A percentile compares a stretch with the other conserved stretches of the same genome.
These are phyloP conservation scores for Tubosaeta sp. DNA, from an alignment of 768 basidiomycete species.

Conservation along the genomic window DNA sequence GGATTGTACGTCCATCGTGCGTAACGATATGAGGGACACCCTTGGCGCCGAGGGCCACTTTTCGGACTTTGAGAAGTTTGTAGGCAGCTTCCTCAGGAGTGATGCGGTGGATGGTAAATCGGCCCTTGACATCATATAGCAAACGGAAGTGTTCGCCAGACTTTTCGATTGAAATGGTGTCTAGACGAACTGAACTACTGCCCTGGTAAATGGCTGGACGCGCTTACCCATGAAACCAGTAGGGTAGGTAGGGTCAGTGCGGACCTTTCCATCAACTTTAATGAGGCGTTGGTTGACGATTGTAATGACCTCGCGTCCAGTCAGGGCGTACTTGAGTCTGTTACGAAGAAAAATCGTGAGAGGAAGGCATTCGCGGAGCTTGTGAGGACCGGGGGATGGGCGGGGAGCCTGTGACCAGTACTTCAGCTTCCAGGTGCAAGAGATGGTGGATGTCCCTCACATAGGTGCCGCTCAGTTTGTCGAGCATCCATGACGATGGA, in stretches of 20 bases:
- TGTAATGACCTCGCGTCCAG: constrained; percentile 89
- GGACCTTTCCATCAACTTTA: constrained; percentile 98
- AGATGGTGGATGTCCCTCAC: constrained; percentile 43
- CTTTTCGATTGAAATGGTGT: constrained; percentile 96
- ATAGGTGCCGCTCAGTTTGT: constrained; percentile 95
- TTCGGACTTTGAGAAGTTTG: constrained; percentile 94
- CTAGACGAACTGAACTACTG: constrained; percentile 36
- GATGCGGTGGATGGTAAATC: constrained; percentile 99
- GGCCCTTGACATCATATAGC: constrained; percentile 98
- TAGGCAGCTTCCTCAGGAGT: constrained; percentile 94
- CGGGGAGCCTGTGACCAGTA: constrained; percentile 71
- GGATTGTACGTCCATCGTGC: constrained; percentile 99
- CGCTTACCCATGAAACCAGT: constrained; percentile 92
- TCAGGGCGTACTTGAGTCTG: constrained; percentile 98
- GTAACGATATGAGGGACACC: constrained; percentile 97
- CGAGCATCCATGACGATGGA: constrained; percentile 99
- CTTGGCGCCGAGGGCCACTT: constrained; percentile 85
- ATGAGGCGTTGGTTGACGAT: constrained; percentile 96
- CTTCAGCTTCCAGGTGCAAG: constrained; percentile 6
- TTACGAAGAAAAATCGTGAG: constrained; percentile 97
- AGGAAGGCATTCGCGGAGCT: constrained; percentile 96
- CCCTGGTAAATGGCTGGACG: not conserved
- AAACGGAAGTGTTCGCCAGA: constrained; percentile 99
- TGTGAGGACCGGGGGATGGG: constrained; percentile 98
- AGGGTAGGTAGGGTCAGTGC: constrained; percentile 96